These are phyloP conservation scores for Auricularia auricula-judae DNA, from an alignment of 768 basidiomycete species.

Conservation along the genomic window DNA sequence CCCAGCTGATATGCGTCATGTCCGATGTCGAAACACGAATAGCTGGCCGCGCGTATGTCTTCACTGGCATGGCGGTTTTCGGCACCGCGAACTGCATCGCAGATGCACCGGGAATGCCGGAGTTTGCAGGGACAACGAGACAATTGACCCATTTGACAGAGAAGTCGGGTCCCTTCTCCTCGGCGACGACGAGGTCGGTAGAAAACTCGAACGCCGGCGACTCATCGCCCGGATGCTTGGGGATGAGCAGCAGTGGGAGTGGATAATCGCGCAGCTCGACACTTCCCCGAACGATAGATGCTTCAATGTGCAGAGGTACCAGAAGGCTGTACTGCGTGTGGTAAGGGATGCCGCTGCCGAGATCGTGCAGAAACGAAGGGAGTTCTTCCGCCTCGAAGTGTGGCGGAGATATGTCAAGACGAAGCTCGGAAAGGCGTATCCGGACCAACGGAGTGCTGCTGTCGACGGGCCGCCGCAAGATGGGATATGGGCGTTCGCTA, in stretches of 20 bases:
- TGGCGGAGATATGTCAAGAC: constrained; percentile 44
- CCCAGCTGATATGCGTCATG: constrained; percentile 77
- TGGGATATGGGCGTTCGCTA: not conserved
- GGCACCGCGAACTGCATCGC: constrained; percentile 57
- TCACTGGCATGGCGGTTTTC: constrained; percentile 92
- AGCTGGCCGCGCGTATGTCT: constrained; percentile 73
- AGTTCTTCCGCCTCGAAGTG: constrained; percentile 46
- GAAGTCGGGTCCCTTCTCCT: constrained; percentile 63
- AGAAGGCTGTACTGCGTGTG: constrained; percentile 69
- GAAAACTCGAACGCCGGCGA: constrained; percentile 50
- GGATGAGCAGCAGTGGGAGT: constrained; percentile 69
- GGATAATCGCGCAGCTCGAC: constrained; percentile 79
- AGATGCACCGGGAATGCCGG: constrained; percentile 38
- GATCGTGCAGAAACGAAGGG: constrained; percentile 51
- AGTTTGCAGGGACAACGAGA: constrained; percentile 45
- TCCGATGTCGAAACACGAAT: constrained; percentile 54
- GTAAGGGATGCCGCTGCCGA: constrained; percentile 56
- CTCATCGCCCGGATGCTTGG: constrained; percentile 29
- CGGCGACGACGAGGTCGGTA: constrained; percentile 73
- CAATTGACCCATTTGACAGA: constrained; percentile 68
- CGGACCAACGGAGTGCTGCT: constrained; percentile 60
- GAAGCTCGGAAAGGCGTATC: constrained; percentile 45
- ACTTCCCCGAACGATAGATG: constrained; percentile 49
- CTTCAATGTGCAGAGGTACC: constrained; percentile 69
- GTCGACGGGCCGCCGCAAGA: not conserved